Evolutionary conservation across 2,329 filamentous ascomycete genomes (phyloP).

Genomic region (Cladobotryum mycophilum): DNA sequence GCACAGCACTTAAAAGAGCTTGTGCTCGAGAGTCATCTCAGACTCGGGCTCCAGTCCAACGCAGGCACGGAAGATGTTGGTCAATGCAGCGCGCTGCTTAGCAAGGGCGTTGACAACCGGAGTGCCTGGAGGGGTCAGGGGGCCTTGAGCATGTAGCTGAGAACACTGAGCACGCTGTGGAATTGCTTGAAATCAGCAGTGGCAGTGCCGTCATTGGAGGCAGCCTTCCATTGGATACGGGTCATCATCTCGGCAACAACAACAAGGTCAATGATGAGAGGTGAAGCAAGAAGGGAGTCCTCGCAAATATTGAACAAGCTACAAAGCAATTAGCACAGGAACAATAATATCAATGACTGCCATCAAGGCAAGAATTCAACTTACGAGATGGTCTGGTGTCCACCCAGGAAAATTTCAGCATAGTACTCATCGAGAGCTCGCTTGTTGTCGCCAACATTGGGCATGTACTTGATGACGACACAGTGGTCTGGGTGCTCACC

Average conservation of each 20-base stretch:
- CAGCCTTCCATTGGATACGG: constrained; percentile 83
- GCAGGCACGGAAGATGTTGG: constrained; percentile 98
- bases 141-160: constrained; percentile 99
- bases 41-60: constrained; percentile 95
- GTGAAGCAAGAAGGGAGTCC: constrained; percentile 91
- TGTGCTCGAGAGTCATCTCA: constrained; percentile 99
- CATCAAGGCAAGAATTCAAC: constrained; percentile 19
- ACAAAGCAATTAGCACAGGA: constrained; percentile 16
- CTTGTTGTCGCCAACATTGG: constrained; percentile 97
- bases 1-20: constrained; percentile 62
- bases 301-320: constrained; percentile 98
- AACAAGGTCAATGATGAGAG: constrained; percentile 94
- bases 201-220: constrained; percentile 42
- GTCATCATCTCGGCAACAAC: constrained; percentile 97
- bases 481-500: constrained; percentile 97
- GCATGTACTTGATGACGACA: constrained; percentile 99
- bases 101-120: constrained; percentile 92
- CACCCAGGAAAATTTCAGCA: constrained; percentile 97
- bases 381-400: constrained; percentile 90
- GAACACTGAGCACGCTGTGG: constrained; percentile 92
- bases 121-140: constrained; percentile 86
- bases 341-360: background rate
- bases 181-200: constrained; percentile 78
- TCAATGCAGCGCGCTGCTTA: constrained; percentile 90
- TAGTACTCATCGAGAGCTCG: constrained; percentile 98